Evolutionary conservation across 495 filamentous ascomycete genomes (phyloP), one percentile per base, ranked within the genome.

Genomic region (Polyplosphaeria fusca): DNA sequence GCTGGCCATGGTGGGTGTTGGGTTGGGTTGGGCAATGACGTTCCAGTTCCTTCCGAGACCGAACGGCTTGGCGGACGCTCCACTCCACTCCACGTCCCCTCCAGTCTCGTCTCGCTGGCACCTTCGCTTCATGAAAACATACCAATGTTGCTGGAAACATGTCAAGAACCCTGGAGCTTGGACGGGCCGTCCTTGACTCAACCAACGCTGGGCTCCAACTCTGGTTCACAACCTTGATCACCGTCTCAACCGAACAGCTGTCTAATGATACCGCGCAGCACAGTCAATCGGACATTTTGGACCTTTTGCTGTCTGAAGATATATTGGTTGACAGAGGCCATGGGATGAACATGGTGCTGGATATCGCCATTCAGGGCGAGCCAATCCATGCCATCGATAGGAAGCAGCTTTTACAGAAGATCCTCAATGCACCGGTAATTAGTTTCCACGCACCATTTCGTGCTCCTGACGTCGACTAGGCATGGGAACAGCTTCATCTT

Each of bases 311-410:
- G 4, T 64, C 55, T 20, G 48, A 38, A 19, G 32, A 38, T 27
- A 38, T 55, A 2, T 72, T 66, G 67, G 58, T 67, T 19, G 46
- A 47, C 5, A 52, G 67, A 22, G 67, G 63, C 24, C 55, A 53
- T 26, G 61, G 53, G n/a, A 46, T 70, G 35, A 52, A 55, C 18
- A 35, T 70, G 11, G 44, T 54, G 20, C 22, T 72, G 22, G 51
- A 51, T 9, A 19, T 72, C 11, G 55, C 48, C 0, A 19, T 64
- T 7, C 41, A 60, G 14, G 50, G 45, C 19, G 44, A 57, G 39
- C 44, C 43, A 4, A 26, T 65, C 24, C 22, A 20, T 13, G 9
- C 25, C 4, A n/a, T 39, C 20, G 37, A 55, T 16, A 23, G 24
- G 3, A 40, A 58, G n/a, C 32, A 53, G 19, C 26, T 72, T 27